Base-by-base conservation (phyloP, 306 rosid genomes). In the Cucurbita argyrosperma region DNA sequence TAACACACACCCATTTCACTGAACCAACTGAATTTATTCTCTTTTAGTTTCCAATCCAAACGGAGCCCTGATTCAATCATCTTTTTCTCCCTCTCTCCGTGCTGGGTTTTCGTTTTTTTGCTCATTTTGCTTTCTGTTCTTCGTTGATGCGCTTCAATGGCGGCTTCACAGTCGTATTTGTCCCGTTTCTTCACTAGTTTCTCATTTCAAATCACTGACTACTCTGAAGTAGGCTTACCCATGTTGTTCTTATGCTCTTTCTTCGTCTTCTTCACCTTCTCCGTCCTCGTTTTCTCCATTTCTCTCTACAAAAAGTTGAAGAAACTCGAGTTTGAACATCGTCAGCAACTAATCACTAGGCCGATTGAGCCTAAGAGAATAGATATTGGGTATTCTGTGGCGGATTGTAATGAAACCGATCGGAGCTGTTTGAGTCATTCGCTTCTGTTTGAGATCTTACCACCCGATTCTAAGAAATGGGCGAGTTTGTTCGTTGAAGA, bases 391-490 rank as follows among this genome's bases (percentile, higher is more conserved):
- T 75, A 53, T 47, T 79, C 85, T 52, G 60, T 77, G 42, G 64
- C 71, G 11, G 76, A 50, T 21, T 66, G 77, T 26, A 76, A 53
- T 5, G 46, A n/a, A 55, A 71, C 65, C 11, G 56, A 43, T 16
- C 82, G 80, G 76, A 76, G 83, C 85, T 85, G 57, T 30, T 79
- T 80, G 77, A 51, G 40, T 71, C 83, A 3, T 78, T 80, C 86
- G 69, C 82, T 86, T 30, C 83, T 85, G 39, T 55, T 82, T 4
- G 84, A 85, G 73, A 78, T 78, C 53, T 72, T 84, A 23, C 88
- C 90, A 1, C 57, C 85, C 10, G 87, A 84, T 82, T 87, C 92
- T 39, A 57, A 80, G 19, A 83, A 83, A 84, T 86, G 90, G 88
- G 79, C 77, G 13, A 70, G 46, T 76, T 76, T 88, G 81, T 80